phyloP scores from a whole-genome alignment of 2,329 filamentous ascomycete species.

The Trichoderma gracile region DNA sequence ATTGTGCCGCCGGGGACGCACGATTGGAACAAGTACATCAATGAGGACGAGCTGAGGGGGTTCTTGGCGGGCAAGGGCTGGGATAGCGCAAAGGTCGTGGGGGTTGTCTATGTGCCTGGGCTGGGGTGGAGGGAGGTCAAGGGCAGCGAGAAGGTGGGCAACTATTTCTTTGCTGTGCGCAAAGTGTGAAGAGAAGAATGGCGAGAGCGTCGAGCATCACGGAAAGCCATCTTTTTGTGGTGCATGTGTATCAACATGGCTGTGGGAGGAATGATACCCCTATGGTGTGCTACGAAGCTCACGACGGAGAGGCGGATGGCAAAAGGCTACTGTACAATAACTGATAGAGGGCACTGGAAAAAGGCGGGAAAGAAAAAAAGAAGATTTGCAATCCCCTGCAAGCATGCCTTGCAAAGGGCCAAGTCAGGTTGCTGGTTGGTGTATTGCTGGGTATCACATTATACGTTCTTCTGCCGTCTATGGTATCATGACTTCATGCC shows the following conservation, averaged over 20 bases:
- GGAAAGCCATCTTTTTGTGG: neutral
- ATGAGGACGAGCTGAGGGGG: constrained; percentile 71
- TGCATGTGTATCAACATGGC: constrained; percentile 13
- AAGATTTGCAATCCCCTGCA: neutral
- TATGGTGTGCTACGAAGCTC: neutral
- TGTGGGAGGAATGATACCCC: constrained; percentile 19
- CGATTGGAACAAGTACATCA: constrained; percentile 95
- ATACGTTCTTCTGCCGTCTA: neutral
- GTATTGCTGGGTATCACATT: constrained; percentile 26
- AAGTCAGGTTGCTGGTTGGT: neutral
- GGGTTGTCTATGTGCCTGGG: constrained; percentile 87
- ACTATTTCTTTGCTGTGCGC: constrained; percentile 92
- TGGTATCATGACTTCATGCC: neutral
- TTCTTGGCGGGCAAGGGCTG: constrained; percentile 59
- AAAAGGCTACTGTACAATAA: constrained; percentile 15
- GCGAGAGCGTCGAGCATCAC: neutral
- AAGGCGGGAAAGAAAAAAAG: too few species aligned
- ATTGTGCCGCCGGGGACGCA: constrained; percentile 93
- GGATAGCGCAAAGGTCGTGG: constrained; percentile 65
- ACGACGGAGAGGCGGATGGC: neutral
- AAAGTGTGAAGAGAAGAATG: constrained; percentile 32
- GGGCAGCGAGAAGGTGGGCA: constrained; percentile 82
- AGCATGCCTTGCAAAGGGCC: too few species aligned
- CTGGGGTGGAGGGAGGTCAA: constrained; percentile 83
- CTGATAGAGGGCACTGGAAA: neutral